These are phyloP conservation scores for Passiflora organensis DNA, from an alignment of 345 rosid genomes.

Conservation along the genomic window DNA sequence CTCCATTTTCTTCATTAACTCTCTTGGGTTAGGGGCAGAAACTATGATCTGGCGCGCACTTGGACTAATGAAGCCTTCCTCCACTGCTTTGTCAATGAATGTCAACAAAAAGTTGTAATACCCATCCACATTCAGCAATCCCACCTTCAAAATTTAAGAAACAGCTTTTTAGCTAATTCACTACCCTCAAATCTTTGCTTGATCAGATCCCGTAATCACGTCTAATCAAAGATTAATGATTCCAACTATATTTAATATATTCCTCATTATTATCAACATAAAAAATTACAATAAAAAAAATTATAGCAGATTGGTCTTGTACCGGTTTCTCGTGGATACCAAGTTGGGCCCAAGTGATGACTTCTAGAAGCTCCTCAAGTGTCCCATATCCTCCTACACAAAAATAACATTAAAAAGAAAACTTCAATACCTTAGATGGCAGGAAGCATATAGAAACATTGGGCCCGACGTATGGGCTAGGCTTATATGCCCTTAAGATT, in stretches of 20 bases:
- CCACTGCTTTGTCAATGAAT: conserved; percentile 32
- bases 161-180: not conserved
- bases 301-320: not conserved
- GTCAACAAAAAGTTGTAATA: conserved; percentile 24
- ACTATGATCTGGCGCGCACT: conserved; percentile 28
- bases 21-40: conserved; percentile 25
- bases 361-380: conserved; percentile 32
- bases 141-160: conserved; percentile 17
- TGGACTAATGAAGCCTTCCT: conserved; percentile 28
- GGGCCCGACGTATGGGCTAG: too few relatives aligned
- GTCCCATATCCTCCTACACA: conserved; percentile 34
- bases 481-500: too few relatives aligned
- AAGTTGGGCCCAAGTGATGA: conserved; percentile 34
- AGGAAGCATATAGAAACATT: too few relatives aligned
- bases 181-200: not conserved
- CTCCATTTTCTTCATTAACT: conserved; percentile 33
- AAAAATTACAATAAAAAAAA: not conserved
- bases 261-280: too few relatives aligned
- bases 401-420: not conserved
- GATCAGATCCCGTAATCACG: too few relatives aligned
- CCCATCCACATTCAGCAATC: conserved; percentile 31
- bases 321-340: conserved; percentile 35
- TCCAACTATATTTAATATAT: too few relatives aligned
- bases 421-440: not conserved
- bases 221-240: too few relatives aligned